Base-by-base conservation (phyloP, 768 basidiomycete species). In the Boletus rubropictus region DNA sequence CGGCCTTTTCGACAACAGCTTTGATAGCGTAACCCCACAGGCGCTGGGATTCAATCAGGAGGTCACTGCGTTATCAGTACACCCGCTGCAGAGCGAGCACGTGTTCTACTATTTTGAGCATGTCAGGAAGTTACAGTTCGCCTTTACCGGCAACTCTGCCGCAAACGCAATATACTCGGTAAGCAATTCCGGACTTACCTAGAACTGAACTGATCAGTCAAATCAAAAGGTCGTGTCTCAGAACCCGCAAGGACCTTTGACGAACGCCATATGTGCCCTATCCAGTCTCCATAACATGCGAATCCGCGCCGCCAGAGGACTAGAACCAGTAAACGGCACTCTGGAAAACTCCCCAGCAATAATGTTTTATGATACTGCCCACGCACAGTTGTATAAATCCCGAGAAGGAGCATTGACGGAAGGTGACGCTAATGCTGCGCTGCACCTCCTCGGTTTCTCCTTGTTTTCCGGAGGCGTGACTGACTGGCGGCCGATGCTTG, bases 31-130 rank as follows among this genome's bases (percentile, higher is more conserved):
- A 39, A 28, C 68, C 21, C 60, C 61, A 53, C 59, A 58, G 54
- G 35, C 64, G 61, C 53, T 64, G 46, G 42, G 63, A 28, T 65
- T 60, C 42, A 52, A 39, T 39, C 61, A 51, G 1, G 63, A 60
- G 21, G 4, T 41, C 14, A 44, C 47, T 25, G 47, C 55, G 12
- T 51, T 74, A 44, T 50, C 68, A 22, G 66, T 66, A 33, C 74
- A 77, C 52, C 69, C 67, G 46, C 62, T 76, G 33, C 77, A 80
- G 54, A 72, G 76, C 45, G 77, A 81, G 31, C 76, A 81, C 51
- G 77, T 86, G 43, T 68, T 81, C 55, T 85, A 88, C 65, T 89
- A 88, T 64, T 88, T 90, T 61, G 77, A 79, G 43, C 74, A 82
- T 50, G 82, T 89, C 50, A 78, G 79, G 18, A 77, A 77, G 54